Base-by-base conservation (phyloP, 176 grass and related monocot species). In the Lolium multiflorum region DNA sequence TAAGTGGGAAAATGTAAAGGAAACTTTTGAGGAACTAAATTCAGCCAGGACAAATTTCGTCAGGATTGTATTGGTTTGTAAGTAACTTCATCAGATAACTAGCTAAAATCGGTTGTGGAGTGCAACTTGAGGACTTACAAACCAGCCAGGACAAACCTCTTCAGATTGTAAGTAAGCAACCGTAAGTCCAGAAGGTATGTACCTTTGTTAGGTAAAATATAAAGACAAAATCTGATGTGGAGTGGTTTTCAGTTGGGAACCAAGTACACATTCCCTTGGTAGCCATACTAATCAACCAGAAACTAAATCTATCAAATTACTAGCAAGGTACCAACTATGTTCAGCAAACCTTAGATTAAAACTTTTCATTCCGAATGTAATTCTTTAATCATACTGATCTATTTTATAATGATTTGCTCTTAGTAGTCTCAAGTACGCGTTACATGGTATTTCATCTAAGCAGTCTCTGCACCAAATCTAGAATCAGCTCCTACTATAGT, bases 241-340 rank as follows among this genome's bases (percentile, higher is more conserved):
- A 56, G 35, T 70, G 68, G 39, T 46, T 71, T 71, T 46, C 68
- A 46, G 39, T 46, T n/a, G 68, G 68, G 38, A 46, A 9, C 16
- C 17, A 9, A 70, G 9, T 43, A 25, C 46, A 51, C 1, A 4
- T 74, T 74, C 26, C 20, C 25, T 66, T 35, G 26, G 14, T 35
- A 66, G 37, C 28, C 63, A 66, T 37, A 37, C 9, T 75, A 75
- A 28, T 14, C 47, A 75, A 75, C 72, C 22, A 38, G 14, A 76
- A 54, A 18, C 48, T 21, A 87, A 43, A 13, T 58, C 65, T 26
- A 64, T 74, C 58, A 72, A 74, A 68, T 65, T 16, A 46, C 48
- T 69, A 41, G 18, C 31, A 0, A 82, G 5, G 18, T 56, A 22
- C 28, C 48, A 21, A 46, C 41, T 15, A 44, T 15, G 49, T 69